A percentile compares a stretch with the other conserved stretches of the same genome.
Evolutionary conservation across 2,329 filamentous ascomycete species (phyloP).

Genomic region (Talaromyces sp.): DNA sequence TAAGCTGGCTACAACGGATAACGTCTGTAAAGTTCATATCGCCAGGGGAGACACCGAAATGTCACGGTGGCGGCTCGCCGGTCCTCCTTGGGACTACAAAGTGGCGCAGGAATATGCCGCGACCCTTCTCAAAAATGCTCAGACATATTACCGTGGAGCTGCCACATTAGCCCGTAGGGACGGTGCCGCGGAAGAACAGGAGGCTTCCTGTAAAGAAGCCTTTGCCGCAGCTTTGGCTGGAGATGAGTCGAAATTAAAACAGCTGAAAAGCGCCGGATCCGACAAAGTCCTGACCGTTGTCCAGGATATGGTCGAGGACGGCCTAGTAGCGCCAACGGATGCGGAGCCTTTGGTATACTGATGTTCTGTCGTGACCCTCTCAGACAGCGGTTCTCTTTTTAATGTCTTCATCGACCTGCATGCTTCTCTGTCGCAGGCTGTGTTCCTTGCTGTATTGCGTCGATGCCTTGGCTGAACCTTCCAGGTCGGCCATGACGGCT

Average conservation of each 20-base stretch:
- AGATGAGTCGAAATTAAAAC: slow-evolving; percentile 35
- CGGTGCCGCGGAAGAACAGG: slow-evolving; percentile 37
- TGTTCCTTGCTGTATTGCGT: slow-evolving; percentile 33
- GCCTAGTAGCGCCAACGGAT: slow-evolving; percentile 37
- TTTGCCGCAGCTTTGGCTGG: slow-evolving; percentile 44
- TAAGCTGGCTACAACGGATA: slow-evolving; percentile 48
- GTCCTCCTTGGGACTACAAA: slow-evolving; percentile 38
- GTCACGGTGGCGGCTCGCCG: slow-evolving; percentile 49
- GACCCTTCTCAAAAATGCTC: slow-evolving; percentile 52
- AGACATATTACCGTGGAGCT: slow-evolving; percentile 55
- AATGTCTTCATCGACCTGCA: slow-evolving; percentile 42
- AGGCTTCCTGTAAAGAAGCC: slow-evolving; percentile 46
- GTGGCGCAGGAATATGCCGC: slow-evolving; percentile 41
- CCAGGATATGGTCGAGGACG: slow-evolving; percentile 52
- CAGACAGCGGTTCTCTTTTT: slow-evolving; percentile 25
- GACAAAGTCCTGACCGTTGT: slow-evolving; percentile 41
- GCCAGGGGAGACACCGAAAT: slow-evolving; percentile 54
- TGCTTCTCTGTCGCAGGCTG: slow-evolving; percentile 36
- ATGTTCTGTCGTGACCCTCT: slow-evolving; percentile 14
- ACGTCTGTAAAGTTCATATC: slow-evolving; percentile 50
- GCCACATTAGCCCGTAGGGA: slow-evolving; percentile 36
- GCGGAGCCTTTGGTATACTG: slow-evolving; percentile 30
- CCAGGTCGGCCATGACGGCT: slow-evolving; percentile 53
- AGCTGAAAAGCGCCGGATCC: slow-evolving; percentile 28
- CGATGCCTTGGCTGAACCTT: slow-evolving; percentile 44